Evolutionary conservation across 192 early-diverging fungal species (phyloP), one percentile per base, ranked within the genome.

Genomic region (Spizellomyces punctatus): DNA sequence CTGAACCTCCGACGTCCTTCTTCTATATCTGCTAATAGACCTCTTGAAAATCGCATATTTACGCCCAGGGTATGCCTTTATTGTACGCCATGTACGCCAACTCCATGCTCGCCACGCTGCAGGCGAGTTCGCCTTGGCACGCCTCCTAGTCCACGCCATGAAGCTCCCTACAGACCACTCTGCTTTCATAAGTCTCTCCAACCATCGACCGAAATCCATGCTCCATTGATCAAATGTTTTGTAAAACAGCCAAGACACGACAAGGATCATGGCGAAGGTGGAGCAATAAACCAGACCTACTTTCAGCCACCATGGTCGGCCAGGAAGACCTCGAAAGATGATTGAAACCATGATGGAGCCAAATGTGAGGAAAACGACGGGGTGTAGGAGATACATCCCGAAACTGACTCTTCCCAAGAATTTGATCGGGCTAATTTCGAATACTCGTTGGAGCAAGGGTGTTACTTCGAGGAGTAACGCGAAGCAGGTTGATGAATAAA

Each of bases 321-420:
- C 17, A 16, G 17, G 21, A 61, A 42, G 42, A 41, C 16, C 36
- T 42, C 59, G 21, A 41, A 65, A 65, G 46, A 46, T 27, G 46
- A 47, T 16, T 16, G 22, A 16, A 27, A 65, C 16, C 63, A 65
- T 43, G 17, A 46, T n/a, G 17, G 63, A 65, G 14, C 63, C 63
- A 47, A 65, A 65, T 0, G 63, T 22, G 44, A 48, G 44, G 46
- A 22, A 65, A 27, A 67, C 21, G 21, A 56, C 46, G 9, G 46
- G 21, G 62, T 71, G 69, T 9, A 64, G 45, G 4, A 71, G 59
- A 43, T 71, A 71, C 17, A 64, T 36, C 8, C 59, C 62, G 43
- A 71, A 71, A 12, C 60, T 64, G 61, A 71, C 22, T 36, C 58
- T 62, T 45, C 69, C 69, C 10, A 71, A 44, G 43, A 63, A 62